These are phyloP conservation scores for Erythrobasidium yunnanense DNA, from an alignment of 768 basidiomycete species.

Conservation along the genomic window DNA sequence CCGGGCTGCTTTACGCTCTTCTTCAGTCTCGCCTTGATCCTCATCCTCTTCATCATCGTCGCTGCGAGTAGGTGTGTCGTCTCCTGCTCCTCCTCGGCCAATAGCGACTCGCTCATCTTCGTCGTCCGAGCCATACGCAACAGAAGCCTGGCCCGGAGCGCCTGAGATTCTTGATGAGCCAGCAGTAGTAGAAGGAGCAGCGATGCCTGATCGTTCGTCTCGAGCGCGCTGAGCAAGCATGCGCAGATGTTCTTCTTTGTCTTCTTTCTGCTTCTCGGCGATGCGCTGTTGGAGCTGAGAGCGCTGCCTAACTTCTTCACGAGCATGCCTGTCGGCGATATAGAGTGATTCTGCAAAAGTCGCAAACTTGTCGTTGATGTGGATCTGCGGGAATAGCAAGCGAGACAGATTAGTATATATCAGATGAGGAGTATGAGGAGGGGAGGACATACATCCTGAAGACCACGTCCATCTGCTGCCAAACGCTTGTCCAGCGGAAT, in stretches of 20 bases:
- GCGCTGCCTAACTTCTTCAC: constrained; percentile 93
- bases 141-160: constrained; percentile 63
- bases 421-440: neutral
- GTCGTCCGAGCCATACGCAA: constrained; percentile 75
- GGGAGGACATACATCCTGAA: constrained; percentile 70
- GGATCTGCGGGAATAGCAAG: constrained; percentile 54
- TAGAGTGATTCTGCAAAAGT: constrained; percentile 95
- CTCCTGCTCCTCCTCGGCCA: neutral
- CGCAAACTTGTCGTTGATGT: constrained; percentile 98
- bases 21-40: constrained; percentile 43
- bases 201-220: constrained; percentile 77
- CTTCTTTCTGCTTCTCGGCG: constrained; percentile 94
- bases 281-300: constrained; percentile 96
- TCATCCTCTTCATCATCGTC: constrained; percentile 36
- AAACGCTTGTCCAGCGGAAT: constrained; percentile 96
- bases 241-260: constrained; percentile 91
- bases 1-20: constrained; percentile 56
- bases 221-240: constrained; percentile 87
- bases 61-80: neutral
- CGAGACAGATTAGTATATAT: neutral
- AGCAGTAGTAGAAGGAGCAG: constrained; percentile 40
- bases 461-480: constrained; percentile 92
- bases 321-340: constrained; percentile 89
- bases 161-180: constrained; percentile 49
- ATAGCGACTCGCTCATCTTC: constrained; percentile 44